Conservation (phyloP, 169 alveolate species). For the Babesia ovis region DNA sequence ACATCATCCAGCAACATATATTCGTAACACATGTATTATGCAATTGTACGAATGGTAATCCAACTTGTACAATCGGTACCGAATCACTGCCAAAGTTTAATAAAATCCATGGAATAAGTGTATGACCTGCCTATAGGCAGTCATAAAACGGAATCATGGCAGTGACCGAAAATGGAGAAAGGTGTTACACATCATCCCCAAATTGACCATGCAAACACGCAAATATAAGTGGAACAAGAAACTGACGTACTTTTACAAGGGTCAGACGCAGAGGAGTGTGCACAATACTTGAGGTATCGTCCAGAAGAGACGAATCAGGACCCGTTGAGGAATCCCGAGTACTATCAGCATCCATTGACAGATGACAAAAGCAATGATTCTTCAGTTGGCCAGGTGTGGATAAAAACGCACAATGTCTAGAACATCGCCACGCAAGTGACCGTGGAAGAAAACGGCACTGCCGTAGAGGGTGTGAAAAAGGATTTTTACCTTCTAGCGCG, state of each 20-base stretch:
- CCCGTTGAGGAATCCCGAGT: not conserved
- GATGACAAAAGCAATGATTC: not conserved
- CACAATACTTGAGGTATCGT: not conserved
- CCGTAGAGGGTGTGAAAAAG: not conserved
- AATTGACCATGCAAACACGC: not conserved
- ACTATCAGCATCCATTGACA: not conserved
- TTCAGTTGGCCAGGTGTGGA: not conserved
- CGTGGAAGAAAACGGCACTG: not conserved
- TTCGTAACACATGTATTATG: too few species aligned
- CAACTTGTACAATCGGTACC: too few species aligned
- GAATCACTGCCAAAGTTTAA: too few species aligned
- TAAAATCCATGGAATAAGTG: not conserved
- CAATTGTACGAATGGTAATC: too few species aligned
- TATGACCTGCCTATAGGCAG: too few species aligned
- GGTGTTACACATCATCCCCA: not conserved
- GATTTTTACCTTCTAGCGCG: not conserved
- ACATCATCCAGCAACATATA: too few species aligned
- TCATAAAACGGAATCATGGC: not conserved
- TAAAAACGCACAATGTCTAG: not conserved
- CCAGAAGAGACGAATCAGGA: not conserved
- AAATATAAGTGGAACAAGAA: not conserved
- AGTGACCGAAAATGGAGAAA: not conserved
- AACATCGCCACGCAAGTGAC: not conserved
- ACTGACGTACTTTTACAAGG: constrained; percentile 33
- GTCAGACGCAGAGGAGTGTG: not conserved